Evolutionary conservation across 2,329 filamentous ascomycete species (phyloP), one percentile per base, ranked within the genome.

Genomic region (Rhinocladiella mackenziei): DNA sequence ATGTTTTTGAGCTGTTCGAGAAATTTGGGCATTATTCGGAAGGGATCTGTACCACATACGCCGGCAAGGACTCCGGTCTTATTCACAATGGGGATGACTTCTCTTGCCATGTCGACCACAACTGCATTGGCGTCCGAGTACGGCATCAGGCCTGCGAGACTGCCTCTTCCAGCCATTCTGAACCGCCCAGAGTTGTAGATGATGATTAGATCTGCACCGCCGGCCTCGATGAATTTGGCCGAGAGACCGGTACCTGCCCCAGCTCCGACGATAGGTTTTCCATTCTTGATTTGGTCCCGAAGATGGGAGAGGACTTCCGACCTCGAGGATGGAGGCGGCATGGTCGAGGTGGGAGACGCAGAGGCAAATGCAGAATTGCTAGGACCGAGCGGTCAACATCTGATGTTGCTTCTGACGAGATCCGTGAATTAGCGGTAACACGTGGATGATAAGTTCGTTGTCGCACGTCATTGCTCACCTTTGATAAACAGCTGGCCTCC

Each of bases 161-260:
- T 84, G 0, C 83, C 83, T 30, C 78, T 70, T 0, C 83, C 83
- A 0, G 81, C 82, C 83, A 87, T 86, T 7, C 83, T 77, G 60
- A 82, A 86, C 3, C 82, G 75, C 0, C 83, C 83, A 26, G 77
- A 81, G 62, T 86, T 86, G 69, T 86, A 86, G 55, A 86, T 75
- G 50, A 85, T 78, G 57, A 86, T 84, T 30, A 86, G 66, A 56
- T 86, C 81, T 10, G 75, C 78, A 48, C 81, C 80, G 26, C 82
- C 83, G 33, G 73, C 72, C 61, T 86, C 83, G 52, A 84, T 75
- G 56, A 76, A 83, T 56, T 86, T 86, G 48, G 83, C 82, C 2
- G 80, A 82, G 3, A 86, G 72, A 1, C 83, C 83, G 45, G 40
- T 63, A 70, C 71, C 76, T 17, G 82, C 82, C 8, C 82, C 82